Evolutionary conservation across 2,329 filamentous ascomycete genomes (phyloP), one percentile per base, ranked within the genome.

Genomic region (Pezicula carpinea): DNA sequence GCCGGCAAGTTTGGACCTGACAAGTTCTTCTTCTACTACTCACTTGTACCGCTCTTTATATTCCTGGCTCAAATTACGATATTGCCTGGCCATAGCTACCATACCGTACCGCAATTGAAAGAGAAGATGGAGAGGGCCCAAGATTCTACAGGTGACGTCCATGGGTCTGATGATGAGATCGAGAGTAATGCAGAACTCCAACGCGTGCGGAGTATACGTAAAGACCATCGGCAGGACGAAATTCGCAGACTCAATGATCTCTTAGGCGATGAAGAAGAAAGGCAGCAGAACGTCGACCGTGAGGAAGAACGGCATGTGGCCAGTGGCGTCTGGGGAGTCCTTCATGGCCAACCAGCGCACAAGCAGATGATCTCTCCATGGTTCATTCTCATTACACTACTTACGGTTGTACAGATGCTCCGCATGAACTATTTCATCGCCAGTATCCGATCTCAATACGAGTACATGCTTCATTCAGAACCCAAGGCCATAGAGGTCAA

Each of bases 391-490:
- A 87, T 95, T 58, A 87, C 87, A 4, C 67, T 89, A 17, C 92
- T 95, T 64, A 95, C 58, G 21, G 75, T 86, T 26, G 68, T 87
- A 33, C 83, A 87, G 64, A 87, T 87, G 82, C 83, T 83, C 2
- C 77, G 85, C 23, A 95, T 95, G 75, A 95, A 95, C 69, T 95
- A 90, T 70, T 95, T 95, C 63, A 88, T 96, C 44, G 88, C 90
- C 3, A 95, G 90, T 3, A 84, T 95, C 53, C 78, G 87, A 2
- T 76, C 84, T 1, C 90, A 96, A 65, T 95, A 95, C 67, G 78
- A 82, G 39, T 84, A 83, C 57, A 77, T 96, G 7, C 79, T 96
- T n/a, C 73, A 73, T 39, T 80, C 80, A 11, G 70, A 73, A 49
- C 64, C 70, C 1, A 72, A 76, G 48, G 87, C 89, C 0, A 74